phyloP scores from a whole-genome alignment of 345 rosid genomes.

The Crucihimalaya himalaica region DNA sequence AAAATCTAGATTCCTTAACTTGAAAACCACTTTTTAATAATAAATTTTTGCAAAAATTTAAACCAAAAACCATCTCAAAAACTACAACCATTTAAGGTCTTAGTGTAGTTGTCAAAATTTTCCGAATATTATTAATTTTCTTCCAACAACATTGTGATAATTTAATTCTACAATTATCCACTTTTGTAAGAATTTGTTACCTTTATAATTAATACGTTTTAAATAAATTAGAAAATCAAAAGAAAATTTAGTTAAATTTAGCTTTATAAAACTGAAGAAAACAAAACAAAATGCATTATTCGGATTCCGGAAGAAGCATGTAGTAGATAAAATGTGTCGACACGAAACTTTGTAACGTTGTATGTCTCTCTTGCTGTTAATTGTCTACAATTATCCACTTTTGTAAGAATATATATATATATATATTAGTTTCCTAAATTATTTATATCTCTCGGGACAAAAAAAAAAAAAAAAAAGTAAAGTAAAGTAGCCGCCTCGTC shows the following conservation, averaged over 20 bases:
- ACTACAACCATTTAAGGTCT: too few relatives aligned
- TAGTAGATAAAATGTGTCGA: conserved; percentile 17
- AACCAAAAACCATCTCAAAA: too few relatives aligned
- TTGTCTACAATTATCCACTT: too few relatives aligned
- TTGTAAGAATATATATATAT: not conserved
- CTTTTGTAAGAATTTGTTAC: not conserved
- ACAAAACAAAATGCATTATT: not conserved
- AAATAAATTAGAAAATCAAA: too few relatives aligned
- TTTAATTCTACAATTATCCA: too few relatives aligned
- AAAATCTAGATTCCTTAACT: too few relatives aligned
- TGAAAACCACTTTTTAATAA: too few relatives aligned
- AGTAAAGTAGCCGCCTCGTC: conserved; percentile 36
- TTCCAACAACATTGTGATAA: not conserved
- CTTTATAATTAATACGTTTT: too few relatives aligned
- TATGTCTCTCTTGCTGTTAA: not conserved
- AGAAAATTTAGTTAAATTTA: not conserved
- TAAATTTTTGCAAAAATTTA: too few relatives aligned
- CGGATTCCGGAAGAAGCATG: not conserved
- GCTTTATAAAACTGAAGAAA: not conserved
- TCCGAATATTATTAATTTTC: too few relatives aligned
- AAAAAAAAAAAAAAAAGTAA: not conserved
- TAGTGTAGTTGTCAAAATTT: not conserved
- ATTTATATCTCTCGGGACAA: not conserved
- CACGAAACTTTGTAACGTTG: conserved; percentile 20
- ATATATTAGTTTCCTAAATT: not conserved